Base-by-base conservation (phyloP, 2,329 filamentous ascomycete species). In the Pseudogymnoascus sp. region DNA sequence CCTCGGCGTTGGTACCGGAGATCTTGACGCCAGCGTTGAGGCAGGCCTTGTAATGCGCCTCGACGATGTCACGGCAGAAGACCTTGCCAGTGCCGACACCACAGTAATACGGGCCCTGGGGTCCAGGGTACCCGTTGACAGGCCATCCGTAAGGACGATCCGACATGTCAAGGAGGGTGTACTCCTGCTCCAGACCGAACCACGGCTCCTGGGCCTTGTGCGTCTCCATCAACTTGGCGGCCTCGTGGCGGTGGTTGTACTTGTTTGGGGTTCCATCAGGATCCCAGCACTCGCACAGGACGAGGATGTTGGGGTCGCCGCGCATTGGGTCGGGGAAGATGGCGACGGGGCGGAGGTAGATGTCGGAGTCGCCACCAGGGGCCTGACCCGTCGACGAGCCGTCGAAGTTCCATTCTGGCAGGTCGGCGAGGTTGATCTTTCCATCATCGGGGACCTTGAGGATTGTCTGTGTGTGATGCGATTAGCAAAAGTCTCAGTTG, bases 121-220 rank as follows among this genome's bases (percentile, higher is more conserved):
- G 86, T 75, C 85, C 88, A 67, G 88, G 89, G 86, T 87, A 91
- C 74, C 88, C 88, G 75, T 86, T 86, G 78, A 84, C 83, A 75
- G 89, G 89, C 90, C 91, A 96, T 80, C 95, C 95, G 74, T 92
- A 97, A 63, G 95, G 95, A 80, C 91, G 89, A 78, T 92, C 90
- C 71, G 88, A 85, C 70, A 87, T 79, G 74, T 93, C 93, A 71
- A 97, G 88, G 53, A 96, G 87, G 66, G 91, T 97, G 85, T 97
- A 97, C 79, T 97, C 93, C 77, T 97, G 93, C 77, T 96, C 93
- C 17, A 99, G 87, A 79, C 95, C 95, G 79, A 97, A 99, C 95
- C 93, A 97, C 74, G 95, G 93, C 76, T 89, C 83, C 73, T 93
- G 88, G 64, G 86, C 82, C 76, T 87, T 87, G 78, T 97, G 87